Base-by-base conservation (phyloP, 192 early-diverging fungal species). In the Oehlia diaphana region DNA sequence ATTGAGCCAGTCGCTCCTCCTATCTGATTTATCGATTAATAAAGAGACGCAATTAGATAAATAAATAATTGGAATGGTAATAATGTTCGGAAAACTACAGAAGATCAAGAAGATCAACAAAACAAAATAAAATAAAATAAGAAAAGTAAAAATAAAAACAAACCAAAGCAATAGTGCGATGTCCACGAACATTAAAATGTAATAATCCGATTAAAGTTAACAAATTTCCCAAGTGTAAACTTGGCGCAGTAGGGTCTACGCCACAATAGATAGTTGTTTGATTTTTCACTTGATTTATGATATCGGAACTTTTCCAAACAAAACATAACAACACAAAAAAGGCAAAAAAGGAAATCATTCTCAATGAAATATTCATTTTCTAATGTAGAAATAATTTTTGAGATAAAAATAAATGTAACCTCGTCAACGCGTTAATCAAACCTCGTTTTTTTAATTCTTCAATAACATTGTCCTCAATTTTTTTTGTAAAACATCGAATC, bases 1-100 rank as follows among this genome's bases (percentile, higher is more conserved):
- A 99, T 97, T 16, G 88, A 82, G 1, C 95, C 97, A 1, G 97
- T 98, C 9, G 97, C 97, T 16, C 94, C 95, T 21, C 96, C 96
- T 0, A 92, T 83, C 91, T 92, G 49, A 53, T 23, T 42, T 49
- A 42, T 64, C 9, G 23, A n/a, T 26, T 39, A 19, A 39, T 37
- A 65, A 61, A 9, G 50, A 85, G 37, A 35, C 35, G 35, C 35
- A 26, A 26, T 26, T 0, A 26, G 26, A 26, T 26, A 26, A 26
- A 26, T 26, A 26, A 26, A 26, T 26, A 26, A 26, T 26, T 26
- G 26, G 26, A 26, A 26, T 26, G 26, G 26, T 26, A 26, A 26
- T 26, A 26, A 26, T 26, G 26, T 0, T 26, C 0, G 26, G 26
- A 26, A 26, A 26, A 26, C 26, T 26, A 26, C 26, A 26, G 26